Evolutionary conservation across 169 alveolate species (phyloP).

Genomic region (Plasmodium vinckei): DNA sequence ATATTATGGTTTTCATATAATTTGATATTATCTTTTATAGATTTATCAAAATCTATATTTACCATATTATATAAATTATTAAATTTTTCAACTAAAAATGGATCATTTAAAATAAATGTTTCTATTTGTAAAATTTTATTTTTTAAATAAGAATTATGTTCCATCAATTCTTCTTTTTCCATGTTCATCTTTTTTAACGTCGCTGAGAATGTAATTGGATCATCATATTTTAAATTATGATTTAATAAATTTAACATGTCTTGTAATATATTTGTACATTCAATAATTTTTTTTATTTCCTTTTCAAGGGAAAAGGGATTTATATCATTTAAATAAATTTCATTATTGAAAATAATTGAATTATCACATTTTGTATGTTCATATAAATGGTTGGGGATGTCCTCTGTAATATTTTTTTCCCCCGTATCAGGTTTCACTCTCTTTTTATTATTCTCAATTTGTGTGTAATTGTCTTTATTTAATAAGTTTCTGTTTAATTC

Average conservation of each 20-base stretch:
- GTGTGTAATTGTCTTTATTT: constrained; percentile 12
- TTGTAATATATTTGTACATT: constrained; percentile 41
- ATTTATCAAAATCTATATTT: constrained; percentile 7
- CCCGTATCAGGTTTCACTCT: neutral
- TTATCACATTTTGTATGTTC: no score
- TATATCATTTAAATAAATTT: neutral
- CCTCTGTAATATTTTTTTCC: neutral
- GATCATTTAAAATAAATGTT: constrained; percentile 75
- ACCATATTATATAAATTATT: constrained; percentile 5
- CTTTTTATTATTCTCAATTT: constrained; percentile 9
- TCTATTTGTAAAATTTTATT: constrained; percentile 69
- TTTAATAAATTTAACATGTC: constrained; percentile 32
- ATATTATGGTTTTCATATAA: constrained; percentile 28
- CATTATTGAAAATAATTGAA: neutral
- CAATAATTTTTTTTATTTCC: constrained; percentile 26
- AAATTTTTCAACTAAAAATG: constrained; percentile 73
- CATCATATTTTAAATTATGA: constrained; percentile 49
- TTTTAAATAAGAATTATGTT: constrained; percentile 50
- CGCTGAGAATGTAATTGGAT: constrained; percentile 38
- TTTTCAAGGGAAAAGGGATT: constrained; percentile 10
- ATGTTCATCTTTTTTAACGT: constrained; percentile 24
- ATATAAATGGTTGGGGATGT: neutral
- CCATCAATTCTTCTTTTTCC: constrained; percentile 39
- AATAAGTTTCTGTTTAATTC: constrained; percentile 33
- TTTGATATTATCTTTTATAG: constrained; percentile 14